A percentile compares a stretch with the other conserved stretches of the same genome.
Evolutionary conservation across 192 early-diverging fungal genomes (phyloP).

Genomic region (Mortierella antarctica): DNA sequence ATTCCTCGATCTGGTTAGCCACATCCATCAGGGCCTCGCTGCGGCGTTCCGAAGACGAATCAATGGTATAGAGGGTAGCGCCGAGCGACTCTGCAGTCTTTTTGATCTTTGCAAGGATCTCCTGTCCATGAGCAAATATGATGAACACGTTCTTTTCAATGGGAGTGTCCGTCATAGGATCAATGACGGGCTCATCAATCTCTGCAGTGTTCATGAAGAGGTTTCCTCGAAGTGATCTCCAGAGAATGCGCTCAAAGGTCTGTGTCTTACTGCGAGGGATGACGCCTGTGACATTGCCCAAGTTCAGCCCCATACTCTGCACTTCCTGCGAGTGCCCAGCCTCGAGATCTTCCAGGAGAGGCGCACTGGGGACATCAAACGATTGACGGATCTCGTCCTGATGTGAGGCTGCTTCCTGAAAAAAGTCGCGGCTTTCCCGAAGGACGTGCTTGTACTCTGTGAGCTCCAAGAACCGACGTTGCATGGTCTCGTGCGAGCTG

Average conservation of each 20-base stretch:
- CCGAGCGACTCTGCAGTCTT: conserved; percentile 96
- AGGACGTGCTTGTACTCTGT: conserved; percentile 92
- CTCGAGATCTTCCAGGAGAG: conserved; percentile 72
- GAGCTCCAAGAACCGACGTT: conserved; percentile 88
- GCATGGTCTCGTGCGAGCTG: conserved; percentile 84
- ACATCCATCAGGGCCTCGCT: conserved; percentile 83
- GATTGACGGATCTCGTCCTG: conserved; percentile 59
- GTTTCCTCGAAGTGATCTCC: conserved; percentile 97
- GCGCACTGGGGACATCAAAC: conserved; percentile 63
- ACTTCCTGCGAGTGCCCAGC: conserved; percentile 39
- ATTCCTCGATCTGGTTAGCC: conserved; percentile 87
- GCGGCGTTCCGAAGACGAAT: conserved; percentile 83
- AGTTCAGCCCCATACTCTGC: conserved; percentile 57
- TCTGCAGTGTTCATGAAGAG: conserved; percentile 94
- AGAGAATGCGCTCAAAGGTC: conserved; percentile 96
- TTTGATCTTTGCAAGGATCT: conserved; percentile 87
- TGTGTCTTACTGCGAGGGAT: conserved; percentile 84
- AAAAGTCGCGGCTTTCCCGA: conserved; percentile 86
- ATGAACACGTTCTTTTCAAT: conserved; percentile 97
- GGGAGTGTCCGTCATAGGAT: conserved; percentile 86
- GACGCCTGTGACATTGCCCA: conserved; percentile 96
- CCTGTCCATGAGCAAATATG: conserved; percentile 96
- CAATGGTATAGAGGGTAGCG: conserved; percentile 92
- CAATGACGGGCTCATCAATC: conserved; percentile 91
- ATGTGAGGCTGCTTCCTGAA: conserved; percentile 72